These are phyloP conservation scores for Aethionema arabicum DNA, from an alignment of 345 rosid genomes.

Conservation along the genomic window DNA sequence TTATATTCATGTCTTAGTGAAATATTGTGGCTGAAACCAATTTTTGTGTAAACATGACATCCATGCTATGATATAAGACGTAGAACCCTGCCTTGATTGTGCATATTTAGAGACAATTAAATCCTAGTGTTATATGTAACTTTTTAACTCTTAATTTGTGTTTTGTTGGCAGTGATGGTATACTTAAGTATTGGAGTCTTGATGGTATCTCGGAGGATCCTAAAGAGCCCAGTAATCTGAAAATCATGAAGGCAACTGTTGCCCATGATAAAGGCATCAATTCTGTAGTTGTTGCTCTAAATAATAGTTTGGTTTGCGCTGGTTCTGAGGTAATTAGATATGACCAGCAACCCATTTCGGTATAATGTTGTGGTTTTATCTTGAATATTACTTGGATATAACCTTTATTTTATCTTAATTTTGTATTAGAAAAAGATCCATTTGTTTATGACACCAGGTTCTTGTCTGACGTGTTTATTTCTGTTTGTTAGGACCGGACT, in stretches of 20 bases:
- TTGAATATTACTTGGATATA: background rate
- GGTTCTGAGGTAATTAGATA: slow-evolving; percentile 78
- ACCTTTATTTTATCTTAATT: background rate
- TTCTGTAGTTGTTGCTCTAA: slow-evolving; percentile 81
- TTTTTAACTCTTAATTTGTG: slow-evolving; percentile 1
- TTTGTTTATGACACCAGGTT: background rate
- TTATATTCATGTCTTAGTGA: slow-evolving; percentile 7
- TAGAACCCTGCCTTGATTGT: slow-evolving; percentile 22
- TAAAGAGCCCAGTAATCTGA: slow-evolving; percentile 64
- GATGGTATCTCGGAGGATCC: slow-evolving; percentile 60
- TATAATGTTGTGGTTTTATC: slow-evolving; percentile 2
- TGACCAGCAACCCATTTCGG: background rate
- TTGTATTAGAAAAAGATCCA: slow-evolving; percentile 11
- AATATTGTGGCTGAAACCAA: slow-evolving; percentile 19
- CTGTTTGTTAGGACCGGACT: slow-evolving; percentile 71
- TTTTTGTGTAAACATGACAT: background rate
- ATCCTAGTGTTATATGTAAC: slow-evolving; percentile 13
- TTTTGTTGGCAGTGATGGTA: slow-evolving; percentile 68
- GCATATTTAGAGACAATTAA: slow-evolving; percentile 11
- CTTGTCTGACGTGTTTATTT: slow-evolving; percentile 20
- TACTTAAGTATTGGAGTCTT: slow-evolving; percentile 87
- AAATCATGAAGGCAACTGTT: slow-evolving; percentile 80
- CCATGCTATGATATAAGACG: slow-evolving; percentile 12
- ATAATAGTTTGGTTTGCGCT: slow-evolving; percentile 86
- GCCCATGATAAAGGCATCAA: slow-evolving; percentile 95